phyloP scores from a whole-genome alignment of 2,329 filamentous ascomycete species.

The Sphaerostilbella broomeana region DNA sequence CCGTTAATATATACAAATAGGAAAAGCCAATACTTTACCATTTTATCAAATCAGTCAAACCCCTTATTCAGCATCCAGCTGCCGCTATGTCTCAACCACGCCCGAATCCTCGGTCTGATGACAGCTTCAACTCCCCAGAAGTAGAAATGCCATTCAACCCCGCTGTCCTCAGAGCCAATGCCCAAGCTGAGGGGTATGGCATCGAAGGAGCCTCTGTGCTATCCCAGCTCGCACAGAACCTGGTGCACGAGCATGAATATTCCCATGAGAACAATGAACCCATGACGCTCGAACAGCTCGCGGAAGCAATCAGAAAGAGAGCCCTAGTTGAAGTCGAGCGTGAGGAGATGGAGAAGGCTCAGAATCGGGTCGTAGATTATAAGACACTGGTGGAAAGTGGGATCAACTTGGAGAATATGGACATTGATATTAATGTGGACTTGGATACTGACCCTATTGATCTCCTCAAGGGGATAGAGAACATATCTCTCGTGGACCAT shows the following conservation, averaged over 20 bases:
- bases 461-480: conserved; percentile 8
- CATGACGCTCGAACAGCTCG: conserved; percentile 16
- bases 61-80: no score
- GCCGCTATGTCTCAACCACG: no score
- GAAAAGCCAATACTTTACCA: no score
- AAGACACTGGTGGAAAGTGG: conserved; percentile 2
- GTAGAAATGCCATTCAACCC: conserved; percentile 17
- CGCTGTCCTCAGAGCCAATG: conserved; percentile 16
- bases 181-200: conserved; percentile 16
- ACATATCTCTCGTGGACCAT: conserved; percentile 10
- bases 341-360: conserved; percentile 4
- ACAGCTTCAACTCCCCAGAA: no score
- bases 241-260: conserved; percentile 16
- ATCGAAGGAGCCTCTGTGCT: conserved; percentile 18
- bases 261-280: conserved; percentile 8
- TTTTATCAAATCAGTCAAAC: no score
- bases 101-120: no score
- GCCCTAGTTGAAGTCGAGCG: conserved; percentile 16
- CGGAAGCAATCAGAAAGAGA: conserved; percentile 18
- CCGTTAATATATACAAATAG: no score
- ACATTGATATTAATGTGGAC: neutral
- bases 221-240: conserved; percentile 17
- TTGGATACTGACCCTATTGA: conserved; percentile 3
- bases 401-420: neutral
- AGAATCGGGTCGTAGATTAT: neutral